Percentiles rank a stretch among this genome's conserved stretches.
Conservation (phyloP, 1,284 basidiomycete species). For the Malassezia vespertilionis region DNA sequence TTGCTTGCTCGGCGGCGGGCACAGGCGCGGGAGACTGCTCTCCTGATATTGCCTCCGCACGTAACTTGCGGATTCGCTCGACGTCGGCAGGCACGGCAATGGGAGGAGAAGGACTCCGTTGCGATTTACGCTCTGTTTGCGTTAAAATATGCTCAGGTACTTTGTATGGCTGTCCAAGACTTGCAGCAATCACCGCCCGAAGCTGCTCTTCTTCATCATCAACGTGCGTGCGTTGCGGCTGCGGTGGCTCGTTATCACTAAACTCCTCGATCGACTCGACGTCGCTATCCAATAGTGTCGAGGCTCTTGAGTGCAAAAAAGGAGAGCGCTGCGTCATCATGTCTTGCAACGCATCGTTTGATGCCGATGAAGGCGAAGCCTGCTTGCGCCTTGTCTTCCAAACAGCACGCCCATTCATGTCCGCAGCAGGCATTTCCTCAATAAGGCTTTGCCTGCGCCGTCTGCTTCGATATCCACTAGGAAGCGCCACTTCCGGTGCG, state of each 20-base stretch:
- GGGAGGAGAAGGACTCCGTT: neutral
- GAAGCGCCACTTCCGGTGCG: too few species aligned
- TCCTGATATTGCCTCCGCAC: too few species aligned
- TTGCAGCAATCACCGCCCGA: slow-evolving; percentile 15
- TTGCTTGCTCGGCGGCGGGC: neutral
- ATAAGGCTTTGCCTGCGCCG: too few species aligned
- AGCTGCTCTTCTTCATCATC: slow-evolving; percentile 14
- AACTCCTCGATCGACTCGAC: neutral
- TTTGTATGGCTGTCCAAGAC: slow-evolving; percentile 12
- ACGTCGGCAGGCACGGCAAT: slow-evolving; percentile 8
- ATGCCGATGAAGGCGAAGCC: too few species aligned
- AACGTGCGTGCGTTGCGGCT: neutral
- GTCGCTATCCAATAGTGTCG: too few species aligned
- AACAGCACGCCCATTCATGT: too few species aligned
- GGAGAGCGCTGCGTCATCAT: too few species aligned
- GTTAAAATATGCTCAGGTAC: neutral
- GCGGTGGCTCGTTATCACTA: neutral
- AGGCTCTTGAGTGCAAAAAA: too few species aligned
- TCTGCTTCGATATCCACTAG: too few species aligned
- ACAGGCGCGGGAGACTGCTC: neutral
- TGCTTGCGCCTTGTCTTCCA: too few species aligned
- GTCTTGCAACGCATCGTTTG: too few species aligned
- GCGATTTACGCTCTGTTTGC: neutral
- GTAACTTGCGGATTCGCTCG: slow-evolving; percentile 7
- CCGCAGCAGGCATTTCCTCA: too few species aligned